phyloP scores from a whole-genome alignment of 345 rosid genomes.

The Eucalyptus camaldulensis region DNA sequence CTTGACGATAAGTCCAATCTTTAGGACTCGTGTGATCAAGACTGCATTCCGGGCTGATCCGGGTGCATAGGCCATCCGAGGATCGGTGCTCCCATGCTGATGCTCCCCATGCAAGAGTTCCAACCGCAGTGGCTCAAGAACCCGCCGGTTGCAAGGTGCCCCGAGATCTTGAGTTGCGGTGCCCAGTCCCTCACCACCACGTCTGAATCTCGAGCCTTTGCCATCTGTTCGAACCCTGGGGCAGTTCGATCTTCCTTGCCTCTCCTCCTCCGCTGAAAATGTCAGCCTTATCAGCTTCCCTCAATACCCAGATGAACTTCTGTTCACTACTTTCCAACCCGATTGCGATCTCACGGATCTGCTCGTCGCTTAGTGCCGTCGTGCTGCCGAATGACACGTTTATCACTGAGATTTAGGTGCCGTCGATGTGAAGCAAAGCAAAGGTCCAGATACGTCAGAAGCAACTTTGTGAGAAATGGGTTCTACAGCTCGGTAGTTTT shows the following conservation, averaged over 20 bases:
- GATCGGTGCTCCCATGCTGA: conserved; percentile 46
- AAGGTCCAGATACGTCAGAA: background rate
- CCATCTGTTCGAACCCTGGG: conserved; percentile 27
- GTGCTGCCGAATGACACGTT: conserved; percentile 9
- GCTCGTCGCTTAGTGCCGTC: background rate
- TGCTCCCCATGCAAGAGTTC: conserved; percentile 70
- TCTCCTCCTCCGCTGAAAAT: conserved; percentile 7
- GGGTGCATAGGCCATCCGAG: conserved; percentile 61
- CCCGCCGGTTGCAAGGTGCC: conserved; percentile 31
- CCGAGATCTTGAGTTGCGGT: conserved; percentile 44
- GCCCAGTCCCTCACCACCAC: conserved; percentile 49
- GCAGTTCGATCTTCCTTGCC: conserved; percentile 8
- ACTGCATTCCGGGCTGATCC: conserved; percentile 41
- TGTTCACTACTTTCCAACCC: conserved; percentile 16
- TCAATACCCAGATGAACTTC: conserved; percentile 47
- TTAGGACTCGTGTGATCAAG: conserved; percentile 24
- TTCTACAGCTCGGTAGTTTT: background rate
- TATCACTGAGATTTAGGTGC: background rate
- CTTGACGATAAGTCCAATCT: conserved; percentile 15
- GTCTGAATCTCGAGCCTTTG: conserved; percentile 11
- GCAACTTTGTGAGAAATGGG: background rate
- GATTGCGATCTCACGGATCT: background rate
- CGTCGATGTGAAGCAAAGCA: background rate
- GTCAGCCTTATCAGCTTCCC: conserved; percentile 50
- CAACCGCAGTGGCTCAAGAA: conserved; percentile 60